A percentile compares a stretch with the other conserved stretches of the same genome.
Evolutionary conservation across 2,329 filamentous ascomycete genomes (phyloP).

Genomic region (Aspergillus viridinutans): DNA sequence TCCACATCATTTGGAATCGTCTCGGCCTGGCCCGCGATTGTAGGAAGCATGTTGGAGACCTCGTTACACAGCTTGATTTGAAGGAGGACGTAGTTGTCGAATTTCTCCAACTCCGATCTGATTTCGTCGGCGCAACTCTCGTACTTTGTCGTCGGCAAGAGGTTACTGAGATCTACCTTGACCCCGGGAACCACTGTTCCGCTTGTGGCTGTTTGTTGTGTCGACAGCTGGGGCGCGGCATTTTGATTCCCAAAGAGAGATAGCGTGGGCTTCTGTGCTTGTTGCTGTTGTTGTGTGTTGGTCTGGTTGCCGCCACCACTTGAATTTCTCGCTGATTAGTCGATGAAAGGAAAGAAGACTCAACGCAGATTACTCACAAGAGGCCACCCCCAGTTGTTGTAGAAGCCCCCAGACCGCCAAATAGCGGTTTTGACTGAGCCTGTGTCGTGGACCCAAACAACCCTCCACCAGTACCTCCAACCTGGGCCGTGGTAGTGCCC

Average conservation of each 20-base stretch:
- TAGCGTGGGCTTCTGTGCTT: constrained; percentile 48
- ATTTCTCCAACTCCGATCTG: constrained; percentile 69
- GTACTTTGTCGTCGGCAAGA: constrained; percentile 85
- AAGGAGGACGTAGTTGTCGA: constrained; percentile 75
- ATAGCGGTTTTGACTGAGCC: constrained; percentile 32
- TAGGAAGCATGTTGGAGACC: constrained; percentile 66
- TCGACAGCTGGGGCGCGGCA: constrained; percentile 25
- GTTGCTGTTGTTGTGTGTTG: constrained; percentile 31
- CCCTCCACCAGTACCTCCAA: constrained; percentile 22
- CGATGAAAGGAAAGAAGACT: not conserved
- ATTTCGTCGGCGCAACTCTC: constrained; percentile 81
- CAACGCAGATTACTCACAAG: constrained; percentile 28
- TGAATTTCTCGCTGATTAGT: not conserved
- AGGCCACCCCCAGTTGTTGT: constrained; percentile 26
- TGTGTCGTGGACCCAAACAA: constrained; percentile 35
- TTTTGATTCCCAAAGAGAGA: constrained; percentile 37
- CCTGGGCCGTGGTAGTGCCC: constrained; percentile 19
- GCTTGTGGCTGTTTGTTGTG: constrained; percentile 30
- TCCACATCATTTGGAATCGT: constrained; percentile 63
- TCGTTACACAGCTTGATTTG: constrained; percentile 72
- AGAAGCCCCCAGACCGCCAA: constrained; percentile 29
- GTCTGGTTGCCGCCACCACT: constrained; percentile 22
- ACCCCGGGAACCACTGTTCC: constrained; percentile 59
- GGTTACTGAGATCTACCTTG: constrained; percentile 71
- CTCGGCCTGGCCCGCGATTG: constrained; percentile 60